Base-by-base conservation (phyloP, 345 rosid genomes). In the Aquilaria malaccensis region DNA sequence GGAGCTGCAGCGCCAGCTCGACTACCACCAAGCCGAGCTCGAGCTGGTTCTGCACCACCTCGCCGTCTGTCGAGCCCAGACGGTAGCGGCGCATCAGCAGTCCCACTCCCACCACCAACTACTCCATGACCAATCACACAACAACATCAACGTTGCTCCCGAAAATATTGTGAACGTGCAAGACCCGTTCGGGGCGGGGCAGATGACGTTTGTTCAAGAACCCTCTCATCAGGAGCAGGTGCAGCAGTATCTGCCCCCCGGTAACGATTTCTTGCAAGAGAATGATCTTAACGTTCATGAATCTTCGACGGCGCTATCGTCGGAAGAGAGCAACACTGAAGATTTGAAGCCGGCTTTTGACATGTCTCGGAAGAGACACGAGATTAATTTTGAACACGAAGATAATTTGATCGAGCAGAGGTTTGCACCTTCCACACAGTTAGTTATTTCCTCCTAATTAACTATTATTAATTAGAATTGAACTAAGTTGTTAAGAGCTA, bases 11-110 rank as follows among this genome's bases (percentile, higher is more conserved):
- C 79, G 77, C 7, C 83, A 90, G 65, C 88, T 94, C 15, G 90
- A 86, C 4, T 84, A 61, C 58, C 74, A 53, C n/a, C 79, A 79
- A 67, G 85, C 84, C 10, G 96, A 94, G 67, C 85, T 90, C 6
- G 93, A 85, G 22, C 59, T 87, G 13, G 94, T 93, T 66, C 86
- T 81, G 61, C 88, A 91, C 12, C 98, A 89, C 48, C 58, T 93
- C 1, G 89, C 87, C 9, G 33, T 77, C 55, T 86, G 69, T 41
- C 83, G 86, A 14, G 77, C 80, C 2, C 78, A 70, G 51, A 73
- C 76, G 13, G 77, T 68, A 46, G 65, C 62, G 2, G 65, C 66
- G 22, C 67, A 58, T 0, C 77, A 69, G 9, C 74, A 63, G n/a
- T 22, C 22, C 4, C 43, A 37, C 43, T 4, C 5, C 43, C 43